Percentiles rank a stretch among this genome's conserved stretches.
Conservation (phyloP, 257 asterid species). For the Phtheirospermum japonicum region DNA sequence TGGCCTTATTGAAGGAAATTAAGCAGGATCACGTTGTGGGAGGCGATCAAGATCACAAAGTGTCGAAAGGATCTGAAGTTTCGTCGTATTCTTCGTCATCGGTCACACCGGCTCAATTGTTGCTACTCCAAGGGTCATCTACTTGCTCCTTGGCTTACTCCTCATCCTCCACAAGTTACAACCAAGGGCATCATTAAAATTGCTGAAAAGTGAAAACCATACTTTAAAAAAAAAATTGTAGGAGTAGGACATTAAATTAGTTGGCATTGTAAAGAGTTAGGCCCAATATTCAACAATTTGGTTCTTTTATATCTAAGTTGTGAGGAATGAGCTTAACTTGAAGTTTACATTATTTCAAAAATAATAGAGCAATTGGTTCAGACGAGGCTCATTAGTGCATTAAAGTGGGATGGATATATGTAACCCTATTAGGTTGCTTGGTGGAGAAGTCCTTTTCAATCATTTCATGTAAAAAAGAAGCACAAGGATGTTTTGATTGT, state of each 20-base stretch:
- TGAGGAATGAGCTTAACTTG: constrained; percentile 18
- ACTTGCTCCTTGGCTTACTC: constrained; percentile 60
- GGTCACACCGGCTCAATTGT: constrained; percentile 52
- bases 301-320: constrained; percentile 17
- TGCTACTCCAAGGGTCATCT: constrained; percentile 57
- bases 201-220: constrained; percentile 6
- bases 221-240: background rate
- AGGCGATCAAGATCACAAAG: constrained; percentile 41
- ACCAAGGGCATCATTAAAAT: constrained; percentile 31
- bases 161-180: constrained; percentile 53
- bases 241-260: constrained; percentile 26
- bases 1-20: constrained; percentile 69
- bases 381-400: no score
- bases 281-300: constrained; percentile 27
- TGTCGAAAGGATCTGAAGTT: constrained; percentile 30
- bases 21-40: constrained; percentile 44
- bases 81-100: constrained; percentile 44
- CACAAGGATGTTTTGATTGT: constrained; percentile 32
- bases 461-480: constrained; percentile 34
- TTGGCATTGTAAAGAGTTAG: constrained; percentile 47
- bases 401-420: no score
- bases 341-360: no score
- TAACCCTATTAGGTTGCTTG: no score
- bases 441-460: constrained; percentile 40
- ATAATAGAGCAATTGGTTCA: constrained; percentile 12